Percentiles rank a stretch among this genome's conserved stretches.
Evolutionary conservation across 2,329 filamentous ascomycete species (phyloP).

Genomic region (Cladorrhinum sp.): DNA sequence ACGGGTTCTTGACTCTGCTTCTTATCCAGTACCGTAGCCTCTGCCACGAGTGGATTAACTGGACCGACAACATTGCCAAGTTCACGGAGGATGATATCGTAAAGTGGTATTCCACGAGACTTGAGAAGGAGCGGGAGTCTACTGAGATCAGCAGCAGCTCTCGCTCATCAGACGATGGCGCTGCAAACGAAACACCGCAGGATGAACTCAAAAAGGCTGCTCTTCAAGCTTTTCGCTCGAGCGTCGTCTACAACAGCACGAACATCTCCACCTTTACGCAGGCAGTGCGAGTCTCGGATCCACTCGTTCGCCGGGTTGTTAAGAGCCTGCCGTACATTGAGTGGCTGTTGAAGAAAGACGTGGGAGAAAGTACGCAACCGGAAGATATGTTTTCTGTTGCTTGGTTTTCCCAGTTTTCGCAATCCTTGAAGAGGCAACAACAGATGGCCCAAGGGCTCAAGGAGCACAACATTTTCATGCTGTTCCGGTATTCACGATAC

Average conservation of each 20-base stretch:
- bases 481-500: slow-evolving; percentile 36
- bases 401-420: slow-evolving; percentile 37
- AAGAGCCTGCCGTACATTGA: slow-evolving; percentile 34
- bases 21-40: slow-evolving; percentile 52
- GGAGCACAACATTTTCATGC: slow-evolving; percentile 38
- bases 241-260: slow-evolving; percentile 31
- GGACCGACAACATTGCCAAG: slow-evolving; percentile 50
- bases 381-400: slow-evolving; percentile 34
- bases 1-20: slow-evolving; percentile 49
- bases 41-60: slow-evolving; percentile 57
- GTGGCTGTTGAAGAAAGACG: slow-evolving; percentile 38
- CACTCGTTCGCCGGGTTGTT: slow-evolving; percentile 26
- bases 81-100: slow-evolving; percentile 49
- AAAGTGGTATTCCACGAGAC: slow-evolving; percentile 44
- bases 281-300: slow-evolving; percentile 14
- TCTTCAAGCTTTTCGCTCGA: slow-evolving; percentile 33
- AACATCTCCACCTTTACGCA: slow-evolving; percentile 13
- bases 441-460: slow-evolving; percentile 37
- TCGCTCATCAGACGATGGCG: not conserved
- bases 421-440: slow-evolving; percentile 35
- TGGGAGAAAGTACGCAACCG: slow-evolving; percentile 24
- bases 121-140: slow-evolving; percentile 22
- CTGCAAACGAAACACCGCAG: not conserved
- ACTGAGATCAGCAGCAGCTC: slow-evolving; percentile 20
- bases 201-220: slow-evolving; percentile 26